These are phyloP conservation scores for Erythrophleum fordii DNA, from an alignment of 306 rosid species.

Conservation along the genomic window DNA sequence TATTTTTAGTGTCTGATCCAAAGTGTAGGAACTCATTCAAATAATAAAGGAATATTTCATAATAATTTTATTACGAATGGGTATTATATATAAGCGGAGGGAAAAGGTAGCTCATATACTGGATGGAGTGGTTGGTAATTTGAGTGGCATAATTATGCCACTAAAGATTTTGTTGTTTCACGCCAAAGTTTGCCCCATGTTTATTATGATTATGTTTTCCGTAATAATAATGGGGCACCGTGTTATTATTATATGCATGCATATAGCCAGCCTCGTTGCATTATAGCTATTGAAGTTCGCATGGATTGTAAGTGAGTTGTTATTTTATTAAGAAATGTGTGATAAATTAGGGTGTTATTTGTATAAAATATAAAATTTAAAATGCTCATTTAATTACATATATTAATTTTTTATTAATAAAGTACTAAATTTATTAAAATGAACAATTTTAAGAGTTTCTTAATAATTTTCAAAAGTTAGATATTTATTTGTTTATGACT, in stretches of 20 bases:
- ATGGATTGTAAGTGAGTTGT: background rate
- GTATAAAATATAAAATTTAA: too few relatives aligned
- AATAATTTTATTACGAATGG: background rate
- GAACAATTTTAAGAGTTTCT: too few relatives aligned
- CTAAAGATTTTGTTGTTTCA: constrained; percentile 22
- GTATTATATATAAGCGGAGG: background rate
- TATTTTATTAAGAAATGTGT: background rate
- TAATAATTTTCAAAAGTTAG: too few relatives aligned
- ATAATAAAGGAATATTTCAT: background rate
- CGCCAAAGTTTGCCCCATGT: constrained; percentile 38
- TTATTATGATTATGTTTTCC: constrained; percentile 36
- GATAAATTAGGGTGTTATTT: too few relatives aligned
- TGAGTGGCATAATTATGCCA: constrained; percentile 6
- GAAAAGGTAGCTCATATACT: background rate
- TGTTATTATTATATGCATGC: constrained; percentile 12
- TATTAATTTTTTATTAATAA: too few relatives aligned
- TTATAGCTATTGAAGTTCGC: background rate
- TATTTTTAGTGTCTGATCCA: background rate
- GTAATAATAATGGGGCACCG: constrained; percentile 7
- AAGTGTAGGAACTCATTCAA: background rate
- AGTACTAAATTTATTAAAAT: too few relatives aligned
- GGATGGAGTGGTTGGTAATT: background rate
- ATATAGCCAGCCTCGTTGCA: background rate
- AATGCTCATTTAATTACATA: too few relatives aligned
- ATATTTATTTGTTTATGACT: too few relatives aligned